Conservation (phyloP, 2,329 filamentous ascomycete species). For the Pestalotiopsis sp. region DNA sequence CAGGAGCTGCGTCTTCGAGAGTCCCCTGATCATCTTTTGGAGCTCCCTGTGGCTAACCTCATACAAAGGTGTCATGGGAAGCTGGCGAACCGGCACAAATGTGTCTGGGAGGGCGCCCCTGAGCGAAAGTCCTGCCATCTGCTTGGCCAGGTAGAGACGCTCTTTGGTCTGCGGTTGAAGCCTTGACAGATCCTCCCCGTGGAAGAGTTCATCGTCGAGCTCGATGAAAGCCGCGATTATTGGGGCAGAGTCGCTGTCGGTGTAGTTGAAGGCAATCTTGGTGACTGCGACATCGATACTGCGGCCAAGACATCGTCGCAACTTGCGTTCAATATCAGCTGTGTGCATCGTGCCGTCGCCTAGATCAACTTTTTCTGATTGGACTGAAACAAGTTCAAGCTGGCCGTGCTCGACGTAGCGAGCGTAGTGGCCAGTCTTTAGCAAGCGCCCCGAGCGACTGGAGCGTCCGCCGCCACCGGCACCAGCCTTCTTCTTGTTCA, state of each 20-base stretch:
- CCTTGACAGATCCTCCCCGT: conserved; percentile 38
- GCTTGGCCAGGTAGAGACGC: conserved; percentile 44
- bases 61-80: conserved; percentile 52
- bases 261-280: conserved; percentile 42
- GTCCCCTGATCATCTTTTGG: conserved; percentile 43
- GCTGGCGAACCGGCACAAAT: conserved; percentile 49
- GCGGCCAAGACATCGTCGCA: conserved; percentile 49
- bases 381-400: conserved; percentile 49
- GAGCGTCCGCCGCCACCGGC: neutral
- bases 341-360: conserved; percentile 43
- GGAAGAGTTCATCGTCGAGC: conserved; percentile 42
- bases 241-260: conserved; percentile 36
- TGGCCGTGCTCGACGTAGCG: conserved; percentile 50
- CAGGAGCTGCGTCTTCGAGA: conserved; percentile 46
- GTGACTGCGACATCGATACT: conserved; percentile 53
- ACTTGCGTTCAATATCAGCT: conserved; percentile 47
- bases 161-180: conserved; percentile 44
- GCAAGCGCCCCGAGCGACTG: conserved; percentile 28
- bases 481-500: conserved; percentile 6
- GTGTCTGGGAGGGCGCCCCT: conserved; percentile 40
- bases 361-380: conserved; percentile 42
- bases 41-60: conserved; percentile 53
- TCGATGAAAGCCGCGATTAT: conserved; percentile 53
- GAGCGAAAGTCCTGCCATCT: conserved; percentile 45
- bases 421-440: conserved; percentile 55